Evolutionary conservation across 108 stramenopile genomes (phyloP).

Genomic region (Skeletonema grethae): DNA sequence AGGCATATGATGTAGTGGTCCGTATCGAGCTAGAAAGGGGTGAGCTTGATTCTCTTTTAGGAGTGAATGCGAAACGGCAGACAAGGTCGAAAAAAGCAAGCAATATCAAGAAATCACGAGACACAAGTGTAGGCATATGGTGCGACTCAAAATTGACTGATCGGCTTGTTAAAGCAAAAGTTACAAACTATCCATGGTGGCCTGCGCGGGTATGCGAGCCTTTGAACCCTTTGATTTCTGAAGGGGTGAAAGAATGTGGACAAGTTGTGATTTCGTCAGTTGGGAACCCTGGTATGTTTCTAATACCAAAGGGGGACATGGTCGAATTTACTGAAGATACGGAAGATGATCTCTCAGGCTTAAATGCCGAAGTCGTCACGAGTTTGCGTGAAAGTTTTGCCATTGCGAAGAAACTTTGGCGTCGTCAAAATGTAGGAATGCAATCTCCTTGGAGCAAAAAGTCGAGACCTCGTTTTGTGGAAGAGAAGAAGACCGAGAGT

Average conservation of each 20-base stretch:
- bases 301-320: conserved; percentile 56
- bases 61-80: conserved; percentile 26
- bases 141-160: conserved; percentile 65
- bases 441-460: conserved; percentile 38
- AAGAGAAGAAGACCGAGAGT: conserved; percentile 46
- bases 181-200: conserved; percentile 81
- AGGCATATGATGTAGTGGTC: conserved; percentile 49
- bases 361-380: conserved; percentile 47
- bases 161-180: conserved; percentile 74
- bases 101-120: conserved; percentile 36
- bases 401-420: conserved; percentile 66
- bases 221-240: conserved; percentile 51
- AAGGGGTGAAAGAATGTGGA: conserved; percentile 45
- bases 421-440: conserved; percentile 52
- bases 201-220: conserved; percentile 72
- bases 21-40: conserved; percentile 66
- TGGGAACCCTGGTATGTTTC: conserved; percentile 66
- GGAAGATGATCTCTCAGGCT: conserved; percentile 53
- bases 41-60: conserved; percentile 47
- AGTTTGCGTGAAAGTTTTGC: conserved; percentile 76
- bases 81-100: conserved; percentile 25
- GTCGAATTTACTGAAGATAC: conserved; percentile 59
- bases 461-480: conserved; percentile 26
- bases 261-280: conserved; percentile 69
- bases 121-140: conserved; percentile 69